Evolutionary conservation across 192 early-diverging fungal genomes (phyloP).

Genomic region (Geranomyces michiganensis): DNA sequence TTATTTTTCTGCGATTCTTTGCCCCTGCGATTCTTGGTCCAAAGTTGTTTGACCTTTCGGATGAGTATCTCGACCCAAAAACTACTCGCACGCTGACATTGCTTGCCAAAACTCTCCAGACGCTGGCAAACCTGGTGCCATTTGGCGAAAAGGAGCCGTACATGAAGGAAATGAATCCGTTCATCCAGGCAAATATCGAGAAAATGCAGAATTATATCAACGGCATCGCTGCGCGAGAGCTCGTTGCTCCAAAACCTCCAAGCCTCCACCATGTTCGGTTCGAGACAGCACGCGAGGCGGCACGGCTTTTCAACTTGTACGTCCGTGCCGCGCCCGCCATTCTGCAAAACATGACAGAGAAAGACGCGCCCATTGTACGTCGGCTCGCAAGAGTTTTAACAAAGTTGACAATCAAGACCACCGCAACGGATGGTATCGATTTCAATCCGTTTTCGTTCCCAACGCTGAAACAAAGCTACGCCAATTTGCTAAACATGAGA

Average conservation of each 20-base stretch:
- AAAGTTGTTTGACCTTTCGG: constrained; percentile 33
- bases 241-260: constrained; percentile 1
- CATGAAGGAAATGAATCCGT: constrained; percentile 39
- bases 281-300: constrained; percentile 35
- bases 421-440: constrained; percentile 23
- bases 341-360: constrained; percentile 26
- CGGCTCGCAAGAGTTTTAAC: constrained; percentile 25
- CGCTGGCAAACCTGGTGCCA: constrained; percentile 45
- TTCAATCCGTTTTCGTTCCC: constrained; percentile 31
- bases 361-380: constrained; percentile 30
- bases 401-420: constrained; percentile 24
- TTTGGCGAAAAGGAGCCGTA: constrained; percentile 47
- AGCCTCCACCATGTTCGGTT: constrained; percentile 29
- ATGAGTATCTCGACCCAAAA: constrained; percentile 39
- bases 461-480: constrained; percentile 29
- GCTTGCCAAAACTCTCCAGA: constrained; percentile 50
- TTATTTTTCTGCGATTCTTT: constrained; percentile 59
- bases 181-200: constrained; percentile 28
- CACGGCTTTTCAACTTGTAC: constrained; percentile 30
- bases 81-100: constrained; percentile 42
- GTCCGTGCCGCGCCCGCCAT: constrained; percentile 27
- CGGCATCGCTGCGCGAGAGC: constrained; percentile 27
- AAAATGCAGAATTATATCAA: constrained; percentile 31
- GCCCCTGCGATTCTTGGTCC: constrained; percentile 50
- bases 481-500: constrained; percentile 29